Evolutionary conservation across 441 rosid genomes (phyloP).

Genomic region (Corymbia calophylla): DNA sequence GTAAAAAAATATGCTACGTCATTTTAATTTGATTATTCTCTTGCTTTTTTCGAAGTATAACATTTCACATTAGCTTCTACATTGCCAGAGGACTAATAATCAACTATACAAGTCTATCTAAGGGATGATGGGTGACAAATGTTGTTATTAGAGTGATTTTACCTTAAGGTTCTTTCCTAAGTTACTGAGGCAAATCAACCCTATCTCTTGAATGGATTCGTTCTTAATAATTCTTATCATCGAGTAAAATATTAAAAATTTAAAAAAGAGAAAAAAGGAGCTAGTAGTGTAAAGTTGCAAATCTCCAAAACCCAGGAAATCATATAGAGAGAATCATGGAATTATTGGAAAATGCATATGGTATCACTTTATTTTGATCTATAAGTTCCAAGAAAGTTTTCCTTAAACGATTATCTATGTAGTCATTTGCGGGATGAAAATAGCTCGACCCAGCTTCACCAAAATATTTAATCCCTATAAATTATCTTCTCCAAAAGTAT

Average conservation of each 20-base stretch:
- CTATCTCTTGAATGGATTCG: neutral
- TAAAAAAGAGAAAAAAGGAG: neutral
- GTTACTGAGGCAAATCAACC: neutral
- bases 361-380: neutral
- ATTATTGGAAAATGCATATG: neutral
- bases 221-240: neutral
- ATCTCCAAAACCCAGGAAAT: neutral
- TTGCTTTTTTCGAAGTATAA: neutral
- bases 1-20: neutral
- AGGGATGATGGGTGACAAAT: neutral
- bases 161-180: neutral
- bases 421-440: too few species aligned
- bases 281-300: too few species aligned
- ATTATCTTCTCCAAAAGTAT: neutral
- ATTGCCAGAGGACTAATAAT: neutral
- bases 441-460: neutral
- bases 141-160: neutral
- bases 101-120: neutral
- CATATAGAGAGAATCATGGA: neutral
- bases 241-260: neutral
- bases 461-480: neutral
- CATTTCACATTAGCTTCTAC: neutral
- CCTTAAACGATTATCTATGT: neutral
- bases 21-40: neutral
- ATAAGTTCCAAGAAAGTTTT: neutral